Percentiles rank a stretch among this genome's conserved stretches.
Conservation (phyloP, 345 rosid genomes). For the Gossypium bickii region DNA sequence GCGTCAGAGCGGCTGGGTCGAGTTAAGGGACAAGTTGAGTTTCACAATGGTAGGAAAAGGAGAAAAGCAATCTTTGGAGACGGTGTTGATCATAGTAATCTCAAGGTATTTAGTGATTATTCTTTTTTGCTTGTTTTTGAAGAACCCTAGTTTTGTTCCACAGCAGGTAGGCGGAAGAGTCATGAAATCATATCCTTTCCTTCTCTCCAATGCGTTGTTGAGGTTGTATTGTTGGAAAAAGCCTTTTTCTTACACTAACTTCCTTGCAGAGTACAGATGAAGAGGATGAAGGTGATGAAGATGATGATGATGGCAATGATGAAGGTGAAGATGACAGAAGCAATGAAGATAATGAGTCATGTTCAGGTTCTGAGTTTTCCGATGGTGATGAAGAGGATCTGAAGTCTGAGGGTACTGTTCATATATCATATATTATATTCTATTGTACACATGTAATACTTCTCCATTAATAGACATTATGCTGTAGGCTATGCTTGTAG, state of each 20-base stretch:
- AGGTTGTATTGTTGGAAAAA: background rate
- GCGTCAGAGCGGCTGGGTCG: slow-evolving; percentile 19
- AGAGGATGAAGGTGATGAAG: slow-evolving; percentile 13
- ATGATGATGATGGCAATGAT: background rate
- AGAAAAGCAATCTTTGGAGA: slow-evolving; percentile 71
- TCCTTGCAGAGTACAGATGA: slow-evolving; percentile 44
- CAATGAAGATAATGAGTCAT: slow-evolving; percentile 28
- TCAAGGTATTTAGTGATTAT: slow-evolving; percentile 29
- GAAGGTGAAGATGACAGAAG: slow-evolving; percentile 25
- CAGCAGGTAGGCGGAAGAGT: background rate
- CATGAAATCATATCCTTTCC: background rate
- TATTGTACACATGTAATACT: background rate
- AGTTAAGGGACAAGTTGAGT: slow-evolving; percentile 49
- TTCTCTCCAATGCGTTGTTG: background rate
- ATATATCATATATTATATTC: background rate
- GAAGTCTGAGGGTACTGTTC: slow-evolving; percentile 44
- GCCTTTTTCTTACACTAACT: background rate
- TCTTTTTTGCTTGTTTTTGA: background rate
- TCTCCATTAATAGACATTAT: background rate
- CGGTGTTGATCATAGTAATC: slow-evolving; percentile 33
- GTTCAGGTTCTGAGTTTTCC: slow-evolving; percentile 43
- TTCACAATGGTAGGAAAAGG: slow-evolving; percentile 67
- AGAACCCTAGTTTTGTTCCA: background rate
- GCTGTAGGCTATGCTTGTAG: background rate
- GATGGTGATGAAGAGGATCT: slow-evolving; percentile 36